phyloP scores from a whole-genome alignment of 352 stramenopile species.

The Elongisporangium anandrum region DNA sequence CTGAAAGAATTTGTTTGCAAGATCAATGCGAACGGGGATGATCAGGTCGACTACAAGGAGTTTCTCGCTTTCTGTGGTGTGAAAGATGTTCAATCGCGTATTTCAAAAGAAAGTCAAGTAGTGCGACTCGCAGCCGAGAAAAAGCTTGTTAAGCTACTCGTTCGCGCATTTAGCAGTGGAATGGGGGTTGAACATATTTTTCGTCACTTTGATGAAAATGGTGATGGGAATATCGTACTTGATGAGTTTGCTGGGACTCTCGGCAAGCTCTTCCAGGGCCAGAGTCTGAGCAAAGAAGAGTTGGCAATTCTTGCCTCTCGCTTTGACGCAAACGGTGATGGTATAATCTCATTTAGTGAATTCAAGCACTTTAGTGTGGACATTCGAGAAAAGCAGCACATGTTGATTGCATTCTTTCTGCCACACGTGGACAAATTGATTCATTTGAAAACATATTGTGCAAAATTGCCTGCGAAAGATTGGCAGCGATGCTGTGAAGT shows the following conservation, averaged over 20 bases:
- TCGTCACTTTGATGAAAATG: constrained; percentile 66
- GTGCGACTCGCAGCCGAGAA: constrained; percentile 22
- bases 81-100: constrained; percentile 10
- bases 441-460: constrained; percentile 2
- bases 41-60: constrained; percentile 61
- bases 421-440: constrained; percentile 16
- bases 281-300: constrained; percentile 34
- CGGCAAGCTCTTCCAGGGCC: constrained; percentile 38
- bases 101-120: constrained; percentile 10
- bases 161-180: constrained; percentile 38
- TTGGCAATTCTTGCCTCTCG: constrained; percentile 25
- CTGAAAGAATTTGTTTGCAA: constrained; percentile 34
- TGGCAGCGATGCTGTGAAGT: constrained; percentile 31
- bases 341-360: constrained; percentile 48
- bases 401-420: constrained; percentile 17
- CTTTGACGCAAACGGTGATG: constrained; percentile 60
- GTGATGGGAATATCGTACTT: constrained; percentile 49
- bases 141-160: constrained; percentile 62
- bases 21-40: constrained; percentile 60
- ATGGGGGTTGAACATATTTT: constrained; percentile 64
- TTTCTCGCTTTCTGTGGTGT: constrained; percentile 58
- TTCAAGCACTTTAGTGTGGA: constrained; percentile 52
- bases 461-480: constrained; percentile 10
- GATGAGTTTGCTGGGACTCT: constrained; percentile 51
- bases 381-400: constrained; percentile 29